Base-by-base conservation (phyloP, 192 early-diverging fungal species). In the Spizellomyces sp. region DNA sequence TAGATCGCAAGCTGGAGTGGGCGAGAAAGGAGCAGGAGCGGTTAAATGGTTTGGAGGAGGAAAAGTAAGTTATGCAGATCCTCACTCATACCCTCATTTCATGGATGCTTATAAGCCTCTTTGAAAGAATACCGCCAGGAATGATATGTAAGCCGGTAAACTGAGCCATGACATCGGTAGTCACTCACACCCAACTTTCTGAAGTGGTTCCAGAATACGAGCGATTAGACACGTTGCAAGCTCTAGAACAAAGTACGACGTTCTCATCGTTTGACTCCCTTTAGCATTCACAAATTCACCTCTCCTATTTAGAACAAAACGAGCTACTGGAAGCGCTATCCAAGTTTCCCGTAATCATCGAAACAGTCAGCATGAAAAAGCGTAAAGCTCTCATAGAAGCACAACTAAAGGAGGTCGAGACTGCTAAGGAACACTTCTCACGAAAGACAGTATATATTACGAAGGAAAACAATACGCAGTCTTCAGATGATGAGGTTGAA, bases 1-100 rank as follows among this genome's bases (percentile, higher is more conserved):
- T 85, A 6, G 74, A 87, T 52, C 75, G 86, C 43, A 87, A 85
- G 59, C 45, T 84, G 67, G 72, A 85, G 57, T 87, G 86, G 86
- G 86, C 83, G 6, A 66, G 79, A 67, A 58, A 73, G 54, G 86
- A 87, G 61, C 58, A 82, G 59, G 74, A 85, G 22, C 62, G 82
- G 50, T 52, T 82, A 54, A 45, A 72, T 14, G 64, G 48, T 2
- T 72, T 87, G 45, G 74, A 80, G 58, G 65, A 75, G 52, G 70
- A 80, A 61, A 77, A 77, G 83, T 84, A 67, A 55, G 67, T 62
- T 8, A 42, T 61, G 12, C 14, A 12, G 17, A 61, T 36, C 27
- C 27, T 36, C 27, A 36, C 27, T 36, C 27, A 36, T 36, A 36
- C 27, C 0, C 27, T 36, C 27, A 36, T 36, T 36, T 0, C 27